Evolutionary conservation across 2,329 filamentous ascomycete species (phyloP), one percentile per base, ranked within the genome.

Genomic region (Neospermospora avenae): DNA sequence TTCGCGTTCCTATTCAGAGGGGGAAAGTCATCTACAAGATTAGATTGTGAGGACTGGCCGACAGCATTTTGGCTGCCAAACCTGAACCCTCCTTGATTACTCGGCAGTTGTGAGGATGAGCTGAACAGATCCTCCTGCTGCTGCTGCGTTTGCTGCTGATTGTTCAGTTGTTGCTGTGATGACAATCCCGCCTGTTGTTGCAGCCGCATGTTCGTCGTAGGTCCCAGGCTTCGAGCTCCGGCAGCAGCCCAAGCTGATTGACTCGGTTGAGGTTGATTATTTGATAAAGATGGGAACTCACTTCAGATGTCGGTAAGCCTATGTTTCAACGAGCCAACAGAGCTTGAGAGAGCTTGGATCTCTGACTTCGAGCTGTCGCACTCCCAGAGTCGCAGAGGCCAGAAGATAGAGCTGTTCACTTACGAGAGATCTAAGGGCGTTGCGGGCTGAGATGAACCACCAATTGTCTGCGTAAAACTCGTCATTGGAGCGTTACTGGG

Each of bases 381-480:
- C 31, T 51, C 4, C 18, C 7, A 18, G 31, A 42, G 25, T 16
- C 24, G 5, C 37, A 14, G 51, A 41, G 37, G 22, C 28, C 42
- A 28, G 31, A 16, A n/a, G 14, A 41, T 35, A 6, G 28, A 45
- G 20, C 18, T 18, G 53, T 46, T 55, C 14, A 86, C 85, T 75
- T 83, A 88, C 85, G 84, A 85, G 59, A 84, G 77, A 72, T 88
- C 85, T 62, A 88, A 74, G 44, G 84, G 80, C 64, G 84, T 84
- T 67, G 81, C 77, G 67, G 83, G 80, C 74, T 86, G 84, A 60
- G 84, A 86, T 63, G 83, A 83, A 69, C 80, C 69, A 54, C 69
- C 81, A 69, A 88, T 76, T 70, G 84, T 87, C 72, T 88, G 85
- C 52, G 85, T 84, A 74, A 88, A 88, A 73, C 84, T 88, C 77